phyloP scores from a whole-genome alignment of 164 flowering plant species.

The Akebia trifoliata region DNA sequence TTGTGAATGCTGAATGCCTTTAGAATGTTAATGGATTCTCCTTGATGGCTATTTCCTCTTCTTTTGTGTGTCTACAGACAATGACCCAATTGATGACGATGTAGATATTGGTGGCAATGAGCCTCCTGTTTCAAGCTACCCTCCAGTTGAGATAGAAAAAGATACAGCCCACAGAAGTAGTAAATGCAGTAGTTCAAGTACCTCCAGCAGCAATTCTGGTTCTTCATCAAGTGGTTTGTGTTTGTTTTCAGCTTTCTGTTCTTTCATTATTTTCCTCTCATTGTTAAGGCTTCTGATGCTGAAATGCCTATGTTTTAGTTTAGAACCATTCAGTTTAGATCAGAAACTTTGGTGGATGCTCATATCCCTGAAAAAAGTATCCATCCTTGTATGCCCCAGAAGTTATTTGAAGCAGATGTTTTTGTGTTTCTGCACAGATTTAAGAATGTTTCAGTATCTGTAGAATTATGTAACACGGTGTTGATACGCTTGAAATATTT shows the following conservation, averaged over 20 bases:
- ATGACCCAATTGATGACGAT: conserved; percentile 63
- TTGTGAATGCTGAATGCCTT: too few relatives aligned
- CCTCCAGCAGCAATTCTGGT: conserved; percentile 75
- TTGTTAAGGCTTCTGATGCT: background rate
- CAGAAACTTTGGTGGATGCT: too few relatives aligned
- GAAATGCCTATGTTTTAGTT: background rate
- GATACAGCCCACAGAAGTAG: conserved; percentile 43
- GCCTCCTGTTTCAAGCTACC: conserved; percentile 54
- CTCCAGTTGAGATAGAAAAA: conserved; percentile 68
- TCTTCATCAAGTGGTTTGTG: conserved; percentile 88
- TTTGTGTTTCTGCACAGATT: too few relatives aligned
- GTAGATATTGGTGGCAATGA: conserved; percentile 80
- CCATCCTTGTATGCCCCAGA: too few relatives aligned
- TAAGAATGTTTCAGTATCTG: too few relatives aligned
- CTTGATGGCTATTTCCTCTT: background rate
- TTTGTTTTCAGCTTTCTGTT: background rate
- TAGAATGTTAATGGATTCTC: background rate
- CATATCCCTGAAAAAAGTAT: too few relatives aligned
- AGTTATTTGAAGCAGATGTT: too few relatives aligned
- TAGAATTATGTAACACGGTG: too few relatives aligned
- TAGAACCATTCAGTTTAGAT: background rate
- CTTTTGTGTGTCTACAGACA: conserved; percentile 31
- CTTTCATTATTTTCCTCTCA: background rate
- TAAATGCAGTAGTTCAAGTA: conserved; percentile 66
- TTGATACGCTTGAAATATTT: too few relatives aligned